These are phyloP conservation scores for Arthrinium phaeospermum DNA, from an alignment of 2,329 filamentous ascomycete species.

Conservation along the genomic window DNA sequence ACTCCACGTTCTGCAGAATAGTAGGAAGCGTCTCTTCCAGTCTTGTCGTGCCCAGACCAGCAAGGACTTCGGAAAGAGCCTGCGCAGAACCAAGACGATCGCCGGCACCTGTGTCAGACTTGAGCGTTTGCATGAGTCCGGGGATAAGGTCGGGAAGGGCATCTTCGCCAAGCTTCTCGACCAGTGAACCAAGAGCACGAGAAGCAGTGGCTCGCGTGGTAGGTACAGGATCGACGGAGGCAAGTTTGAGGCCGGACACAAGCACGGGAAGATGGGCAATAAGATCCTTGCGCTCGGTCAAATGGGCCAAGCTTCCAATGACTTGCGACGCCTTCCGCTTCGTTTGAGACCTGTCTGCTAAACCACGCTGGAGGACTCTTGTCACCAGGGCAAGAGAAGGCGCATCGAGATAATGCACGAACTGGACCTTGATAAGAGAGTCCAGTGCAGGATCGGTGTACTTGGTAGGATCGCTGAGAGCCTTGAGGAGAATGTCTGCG, in stretches of 20 bases:
- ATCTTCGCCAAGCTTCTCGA: conserved; percentile 98
- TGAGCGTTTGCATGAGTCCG: conserved; percentile 95
- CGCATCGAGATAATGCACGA: conserved; percentile 97
- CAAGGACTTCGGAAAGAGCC: conserved; percentile 93
- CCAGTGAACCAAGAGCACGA: conserved; percentile 92
- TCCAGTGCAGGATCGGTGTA: conserved; percentile 96
- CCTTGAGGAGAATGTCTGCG: conserved; percentile 90
- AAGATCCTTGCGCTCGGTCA: conserved; percentile 95
- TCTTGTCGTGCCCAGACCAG: conserved; percentile 88
- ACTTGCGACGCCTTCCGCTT: conserved; percentile 97
- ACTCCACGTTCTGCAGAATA: conserved; percentile 94
- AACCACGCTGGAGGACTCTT: conserved; percentile 90
- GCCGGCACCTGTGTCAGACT: conserved; percentile 94
- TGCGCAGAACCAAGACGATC: conserved; percentile 96
- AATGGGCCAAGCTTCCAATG: conserved; percentile 94
- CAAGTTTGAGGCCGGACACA: conserved; percentile 85
- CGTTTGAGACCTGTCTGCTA: conserved; percentile 89
- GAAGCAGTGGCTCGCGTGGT: conserved; percentile 96
- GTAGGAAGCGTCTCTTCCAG: conserved; percentile 96
- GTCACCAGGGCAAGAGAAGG: conserved; percentile 94
- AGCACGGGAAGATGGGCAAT: conserved; percentile 89
- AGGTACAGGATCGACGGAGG: conserved; percentile 93
- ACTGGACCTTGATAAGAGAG: conserved; percentile 95
- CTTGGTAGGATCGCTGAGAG: conserved; percentile 95
- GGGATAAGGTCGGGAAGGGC: conserved; percentile 96